A percentile compares a stretch with the other conserved stretches of the same genome.
These are phyloP conservation scores for Aspergillus fumigatus DNA, from an alignment of 2,329 filamentous ascomycete genomes.

Conservation along the genomic window DNA sequence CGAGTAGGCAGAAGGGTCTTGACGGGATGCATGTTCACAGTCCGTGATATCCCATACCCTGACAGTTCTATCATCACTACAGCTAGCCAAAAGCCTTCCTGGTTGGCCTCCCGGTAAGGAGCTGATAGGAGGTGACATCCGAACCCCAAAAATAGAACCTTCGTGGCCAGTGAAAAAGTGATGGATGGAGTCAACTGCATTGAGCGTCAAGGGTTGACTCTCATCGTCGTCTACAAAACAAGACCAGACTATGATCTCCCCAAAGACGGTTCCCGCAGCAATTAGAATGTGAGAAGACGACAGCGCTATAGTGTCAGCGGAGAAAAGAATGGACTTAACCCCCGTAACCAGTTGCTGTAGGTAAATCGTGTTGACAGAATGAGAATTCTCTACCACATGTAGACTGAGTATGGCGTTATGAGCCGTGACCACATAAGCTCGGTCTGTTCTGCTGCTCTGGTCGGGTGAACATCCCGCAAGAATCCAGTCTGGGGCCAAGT, in stretches of 20 bases:
- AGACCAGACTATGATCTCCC: conserved; percentile 88
- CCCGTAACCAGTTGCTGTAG: conserved; percentile 44
- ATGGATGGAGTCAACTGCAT: conserved; percentile 42
- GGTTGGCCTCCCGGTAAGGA: conserved; percentile 33
- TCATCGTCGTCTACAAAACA: conserved; percentile 43
- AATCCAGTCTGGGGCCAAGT: conserved; percentile 67
- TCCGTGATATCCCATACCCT: conserved; percentile 79
- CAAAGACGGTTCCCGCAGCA: conserved; percentile 88
- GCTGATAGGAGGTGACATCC: conserved; percentile 60
- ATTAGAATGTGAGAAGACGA: conserved; percentile 60
- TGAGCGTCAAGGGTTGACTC: conserved; percentile 1
- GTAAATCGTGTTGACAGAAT: conserved; percentile 22
- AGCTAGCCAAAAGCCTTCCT: conserved; percentile 73
- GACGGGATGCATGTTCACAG: conserved; percentile 28
- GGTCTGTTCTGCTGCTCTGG: conserved; percentile 19
- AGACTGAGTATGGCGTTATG: conserved; percentile 74
- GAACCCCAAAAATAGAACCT: conserved; percentile 87
- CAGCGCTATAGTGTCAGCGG: conserved; percentile 67
- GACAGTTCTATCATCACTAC: conserved; percentile 90
- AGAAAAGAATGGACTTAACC: conserved; percentile 79
- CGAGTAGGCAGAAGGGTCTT: conserved; percentile 32
- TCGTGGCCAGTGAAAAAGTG: conserved; percentile 68
- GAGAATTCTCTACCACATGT: conserved; percentile 16
- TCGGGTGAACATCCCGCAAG: conserved; percentile 55
- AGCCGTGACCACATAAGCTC: conserved; percentile 68